These are phyloP conservation scores for Tolypocladium endophyticum DNA, from an alignment of 2,329 filamentous ascomycete genomes.

Conservation along the genomic window DNA sequence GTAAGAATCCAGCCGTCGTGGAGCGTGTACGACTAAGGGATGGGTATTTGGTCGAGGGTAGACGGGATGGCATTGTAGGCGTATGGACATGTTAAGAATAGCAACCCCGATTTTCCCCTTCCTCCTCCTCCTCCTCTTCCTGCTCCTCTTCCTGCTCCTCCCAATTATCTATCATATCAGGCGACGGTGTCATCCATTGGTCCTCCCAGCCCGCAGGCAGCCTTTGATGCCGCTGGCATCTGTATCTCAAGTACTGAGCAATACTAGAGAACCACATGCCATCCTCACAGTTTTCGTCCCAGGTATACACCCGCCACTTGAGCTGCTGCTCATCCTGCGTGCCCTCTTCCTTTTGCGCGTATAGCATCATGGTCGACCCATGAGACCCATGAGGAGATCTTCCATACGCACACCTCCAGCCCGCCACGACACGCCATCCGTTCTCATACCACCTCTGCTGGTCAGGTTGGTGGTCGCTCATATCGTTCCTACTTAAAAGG, in stretches of 20 bases:
- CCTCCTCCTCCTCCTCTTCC: background rate
- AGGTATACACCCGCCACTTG: background rate
- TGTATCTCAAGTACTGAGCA: background rate
- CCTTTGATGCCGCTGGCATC: background rate
- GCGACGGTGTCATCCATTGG: background rate
- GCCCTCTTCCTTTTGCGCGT: background rate
- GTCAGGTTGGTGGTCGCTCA: background rate
- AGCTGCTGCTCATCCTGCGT: background rate
- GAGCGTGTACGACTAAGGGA: constrained; percentile 87
- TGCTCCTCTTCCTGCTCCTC: background rate
- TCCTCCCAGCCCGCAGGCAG: background rate
- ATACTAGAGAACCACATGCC: background rate
- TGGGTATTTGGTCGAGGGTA: constrained; percentile 85
- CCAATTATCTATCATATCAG: no score
- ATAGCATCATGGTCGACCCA: background rate
- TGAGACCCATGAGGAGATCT: no score
- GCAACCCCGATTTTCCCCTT: background rate
- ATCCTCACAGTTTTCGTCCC: background rate
- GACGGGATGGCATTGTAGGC: constrained; percentile 77
- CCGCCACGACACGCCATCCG: background rate
- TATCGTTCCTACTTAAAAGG: background rate
- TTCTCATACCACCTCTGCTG: background rate
- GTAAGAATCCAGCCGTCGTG: constrained; percentile 56
- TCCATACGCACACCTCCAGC: background rate
- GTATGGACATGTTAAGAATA: constrained; percentile 65